A percentile compares a stretch with the other conserved stretches of the same genome.
Evolutionary conservation across 2,329 filamentous ascomycete species (phyloP).

Genomic region (Ophiostoma piceae): DNA sequence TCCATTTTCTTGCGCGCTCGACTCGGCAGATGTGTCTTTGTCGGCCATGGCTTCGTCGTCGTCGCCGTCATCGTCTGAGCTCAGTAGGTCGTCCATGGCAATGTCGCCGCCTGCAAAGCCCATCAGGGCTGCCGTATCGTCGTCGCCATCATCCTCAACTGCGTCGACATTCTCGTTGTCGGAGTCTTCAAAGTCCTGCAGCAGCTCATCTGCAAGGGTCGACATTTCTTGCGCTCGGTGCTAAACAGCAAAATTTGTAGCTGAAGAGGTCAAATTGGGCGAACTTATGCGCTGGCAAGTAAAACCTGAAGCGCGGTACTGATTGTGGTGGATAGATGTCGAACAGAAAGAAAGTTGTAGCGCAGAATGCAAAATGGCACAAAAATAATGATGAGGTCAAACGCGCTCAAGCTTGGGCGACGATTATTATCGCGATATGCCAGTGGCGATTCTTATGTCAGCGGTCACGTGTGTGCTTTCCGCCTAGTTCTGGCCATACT

Average conservation of each 20-base stretch:
- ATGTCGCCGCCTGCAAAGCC: constrained; percentile 42
- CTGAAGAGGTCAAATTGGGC: not conserved
- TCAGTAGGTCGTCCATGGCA: constrained; percentile 57
- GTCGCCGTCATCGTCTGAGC: constrained; percentile 50
- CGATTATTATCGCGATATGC: constrained; percentile 3
- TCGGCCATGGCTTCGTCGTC: constrained; percentile 51
- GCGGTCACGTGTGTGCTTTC: not conserved
- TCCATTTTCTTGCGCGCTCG: constrained; percentile 61
- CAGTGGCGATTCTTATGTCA: not conserved
- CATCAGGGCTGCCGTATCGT: constrained; percentile 39
- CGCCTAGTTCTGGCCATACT: not conserved
- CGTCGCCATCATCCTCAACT: constrained; percentile 46
- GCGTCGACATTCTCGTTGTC: constrained; percentile 68
- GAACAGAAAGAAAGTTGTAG: not conserved
- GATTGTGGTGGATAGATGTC: not conserved
- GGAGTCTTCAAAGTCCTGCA: constrained; percentile 85
- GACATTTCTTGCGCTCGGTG: constrained; percentile 56
- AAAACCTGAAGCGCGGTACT: not conserved
- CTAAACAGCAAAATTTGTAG: not conserved
- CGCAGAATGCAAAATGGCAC: not conserved
- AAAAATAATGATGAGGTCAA: constrained; percentile 2
- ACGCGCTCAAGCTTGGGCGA: constrained; percentile 10
- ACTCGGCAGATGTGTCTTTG: constrained; percentile 57
- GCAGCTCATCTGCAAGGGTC: constrained; percentile 83
- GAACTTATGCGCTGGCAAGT: not conserved